Evolutionary conservation across 179 eudicot species (phyloP), one percentile per base, ranked within the genome.

Genomic region (Drosera spatulata): DNA sequence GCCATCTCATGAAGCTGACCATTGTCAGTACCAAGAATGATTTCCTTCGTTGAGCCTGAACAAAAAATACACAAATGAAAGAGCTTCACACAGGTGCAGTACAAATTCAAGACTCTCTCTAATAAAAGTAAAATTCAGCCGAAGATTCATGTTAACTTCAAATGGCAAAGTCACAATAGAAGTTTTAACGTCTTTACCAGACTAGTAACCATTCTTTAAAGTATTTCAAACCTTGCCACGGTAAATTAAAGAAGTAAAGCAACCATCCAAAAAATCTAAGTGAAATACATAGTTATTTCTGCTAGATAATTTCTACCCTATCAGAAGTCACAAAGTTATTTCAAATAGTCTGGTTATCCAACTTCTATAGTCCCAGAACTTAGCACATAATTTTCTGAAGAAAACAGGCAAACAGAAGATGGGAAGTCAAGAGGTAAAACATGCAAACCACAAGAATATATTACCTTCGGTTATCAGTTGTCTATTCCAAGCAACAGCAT

Each of bases 401-500:
- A 56, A 50, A 6, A 45, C 8, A 45, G 7, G 49, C 0, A 1
- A 50, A 14, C 4, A 50, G 10, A 50, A 50, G 14, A 14, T 40
- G 49, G 60, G 11, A 33, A 44, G 22, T 22, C 33, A 15, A 53
- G 7, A 59, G 39, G 51, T 48, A 56, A 6, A 55, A 44, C 49
- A 63, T 37, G 4, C 64, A 12, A 49, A 59, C 55, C 43, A 55
- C 41, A 22, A 22, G 33, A 22, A 22, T 22, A 22, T 22, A 22
- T 22, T 66, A 81, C 99, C 99, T 86, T 86, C 96, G 40, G 96
- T 89, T 52, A 93, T 93, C 63, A 78, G 89, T 55, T 93, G 99
- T 61, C 80, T 78, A 62, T 93, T 93, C 99, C 99, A 93, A 44
- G 96, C 96, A 79, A 93, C 95, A 69, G 90, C 71, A 70, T 93